Evolutionary conservation across 108 stramenopile genomes (phyloP).

Genomic region (Ochromonas danica): DNA sequence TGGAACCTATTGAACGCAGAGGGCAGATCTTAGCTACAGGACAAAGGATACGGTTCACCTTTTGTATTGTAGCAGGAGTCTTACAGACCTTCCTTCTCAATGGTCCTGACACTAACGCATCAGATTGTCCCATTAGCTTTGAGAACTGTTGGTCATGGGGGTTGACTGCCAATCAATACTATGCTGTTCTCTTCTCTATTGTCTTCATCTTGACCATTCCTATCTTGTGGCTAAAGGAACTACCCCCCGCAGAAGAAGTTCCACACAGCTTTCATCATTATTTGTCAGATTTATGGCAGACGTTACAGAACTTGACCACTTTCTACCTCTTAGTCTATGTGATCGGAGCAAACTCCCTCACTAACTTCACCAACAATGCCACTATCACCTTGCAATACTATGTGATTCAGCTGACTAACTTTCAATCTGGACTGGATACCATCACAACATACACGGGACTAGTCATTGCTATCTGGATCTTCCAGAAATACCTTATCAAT

Average conservation of each 20-base stretch:
- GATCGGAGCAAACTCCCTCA: background rate
- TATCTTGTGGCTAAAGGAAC: conserved; percentile 1
- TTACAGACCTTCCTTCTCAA: conserved; percentile 5
- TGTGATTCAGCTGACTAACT: conserved; percentile 22
- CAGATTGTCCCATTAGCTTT: background rate
- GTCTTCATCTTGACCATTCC: background rate
- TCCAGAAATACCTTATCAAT: conserved; percentile 11
- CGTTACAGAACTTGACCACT: background rate
- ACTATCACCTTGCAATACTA: conserved; percentile 7
- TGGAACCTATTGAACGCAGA: background rate
- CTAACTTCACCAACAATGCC: conserved; percentile 17
- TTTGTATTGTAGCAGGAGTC: conserved; percentile 7
- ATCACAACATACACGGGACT: conserved; percentile 1
- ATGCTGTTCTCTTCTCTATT: background rate
- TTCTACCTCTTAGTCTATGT: background rate
- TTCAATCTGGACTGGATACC: conserved; percentile 10
- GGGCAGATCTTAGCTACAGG: conserved; percentile 13
- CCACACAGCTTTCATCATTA: background rate
- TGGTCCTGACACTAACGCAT: background rate
- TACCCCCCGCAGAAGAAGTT: background rate
- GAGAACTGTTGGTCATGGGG: conserved; percentile 25
- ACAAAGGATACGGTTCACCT: conserved; percentile 6
- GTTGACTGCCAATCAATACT: conserved; percentile 9
- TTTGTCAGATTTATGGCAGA: background rate
- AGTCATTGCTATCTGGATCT: conserved; percentile 16